phyloP scores from a whole-genome alignment of 164 flowering plant species.

The Aristolochia fimbriata region DNA sequence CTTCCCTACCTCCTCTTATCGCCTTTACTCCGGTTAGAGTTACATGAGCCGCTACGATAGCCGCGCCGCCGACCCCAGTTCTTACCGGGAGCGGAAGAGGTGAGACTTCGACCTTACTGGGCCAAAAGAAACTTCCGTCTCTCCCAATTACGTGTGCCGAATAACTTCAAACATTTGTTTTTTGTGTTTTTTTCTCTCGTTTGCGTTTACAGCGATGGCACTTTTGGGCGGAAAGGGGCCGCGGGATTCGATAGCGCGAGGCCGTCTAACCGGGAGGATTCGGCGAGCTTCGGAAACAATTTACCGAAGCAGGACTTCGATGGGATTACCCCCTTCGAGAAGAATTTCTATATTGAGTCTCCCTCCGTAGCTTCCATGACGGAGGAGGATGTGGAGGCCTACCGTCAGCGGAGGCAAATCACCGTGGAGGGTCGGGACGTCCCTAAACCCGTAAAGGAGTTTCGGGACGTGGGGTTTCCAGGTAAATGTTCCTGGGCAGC shows the following conservation, averaged over 20 bases:
- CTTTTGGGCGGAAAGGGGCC: constrained; percentile 33
- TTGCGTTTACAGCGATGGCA: constrained; percentile 42
- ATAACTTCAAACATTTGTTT: not conserved
- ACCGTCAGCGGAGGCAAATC: constrained; percentile 60
- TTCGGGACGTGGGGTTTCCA: constrained; percentile 75
- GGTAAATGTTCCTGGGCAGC: constrained; percentile 30
- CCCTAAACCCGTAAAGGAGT: constrained; percentile 76
- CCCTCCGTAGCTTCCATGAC: constrained; percentile 71
- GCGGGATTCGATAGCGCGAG: constrained; percentile 2
- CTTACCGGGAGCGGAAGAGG: constrained; percentile 92
- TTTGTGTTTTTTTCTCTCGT: not conserved
- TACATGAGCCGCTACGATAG: constrained; percentile 86
- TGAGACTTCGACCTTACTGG: constrained; percentile 5
- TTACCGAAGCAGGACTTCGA: constrained; percentile 64
- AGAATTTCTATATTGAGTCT: constrained; percentile 85
- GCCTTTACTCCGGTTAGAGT: not conserved
- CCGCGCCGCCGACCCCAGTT: constrained; percentile 78
- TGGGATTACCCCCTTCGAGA: constrained; percentile 82
- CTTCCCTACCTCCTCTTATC: not conserved
- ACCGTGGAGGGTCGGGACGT: constrained; percentile 92
- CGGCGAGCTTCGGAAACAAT: constrained; percentile 28
- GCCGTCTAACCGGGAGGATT: constrained; percentile 35
- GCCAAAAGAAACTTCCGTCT: constrained; percentile 1
- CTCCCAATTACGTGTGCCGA: not conserved
- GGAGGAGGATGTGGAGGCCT: constrained; percentile 78